Conservation (phyloP, 2,329 filamentous ascomycete genomes). For the Berkeleyomyces rouxiae region DNA sequence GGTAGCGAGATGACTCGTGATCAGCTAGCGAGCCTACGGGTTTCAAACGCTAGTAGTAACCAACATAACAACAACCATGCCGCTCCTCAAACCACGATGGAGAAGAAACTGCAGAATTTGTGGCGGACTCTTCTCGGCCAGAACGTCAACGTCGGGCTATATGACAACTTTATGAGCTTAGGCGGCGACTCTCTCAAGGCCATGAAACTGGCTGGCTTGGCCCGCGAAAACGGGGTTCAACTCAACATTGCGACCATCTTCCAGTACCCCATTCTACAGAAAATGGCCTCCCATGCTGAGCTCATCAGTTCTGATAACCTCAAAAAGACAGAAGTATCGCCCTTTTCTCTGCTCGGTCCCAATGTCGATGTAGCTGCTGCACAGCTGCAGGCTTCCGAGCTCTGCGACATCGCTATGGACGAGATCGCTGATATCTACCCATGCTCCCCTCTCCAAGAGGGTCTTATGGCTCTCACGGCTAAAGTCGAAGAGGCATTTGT, state of each 20-base stretch:
- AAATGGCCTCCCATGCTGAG: conserved; percentile 25
- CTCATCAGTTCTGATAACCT: conserved; percentile 15
- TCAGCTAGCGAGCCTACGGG: conserved; percentile 14
- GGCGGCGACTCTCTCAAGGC: conserved; percentile 36
- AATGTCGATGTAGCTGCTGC: conserved; percentile 21
- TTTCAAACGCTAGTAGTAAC: conserved; percentile 15
- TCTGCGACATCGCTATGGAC: conserved; percentile 23
- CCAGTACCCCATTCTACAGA: conserved; percentile 26
- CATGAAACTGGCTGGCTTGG: conserved; percentile 32
- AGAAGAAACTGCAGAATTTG: conserved; percentile 23
- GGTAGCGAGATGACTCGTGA: conserved; percentile 25
- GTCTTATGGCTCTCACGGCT: conserved; percentile 35
- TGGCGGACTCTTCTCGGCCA: conserved; percentile 25
- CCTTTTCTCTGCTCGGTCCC: conserved; percentile 26
- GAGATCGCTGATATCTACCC: conserved; percentile 35
- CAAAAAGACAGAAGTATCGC: conserved; percentile 17
- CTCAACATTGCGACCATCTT: conserved; percentile 32
- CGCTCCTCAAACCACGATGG: conserved; percentile 24
- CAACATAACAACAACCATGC: conserved; percentile 20
- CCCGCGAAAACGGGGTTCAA: conserved; percentile 23
- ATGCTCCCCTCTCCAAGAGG: conserved; percentile 37
- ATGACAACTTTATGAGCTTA: conserved; percentile 31
- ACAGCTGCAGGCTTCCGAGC: conserved; percentile 23
- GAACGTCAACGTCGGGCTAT: conserved; percentile 21
- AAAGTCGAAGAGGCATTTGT: conserved; percentile 36